These are phyloP conservation scores for Gilbertella persicaria DNA, from an alignment of 371 early-diverging fungal species.

Conservation along the genomic window DNA sequence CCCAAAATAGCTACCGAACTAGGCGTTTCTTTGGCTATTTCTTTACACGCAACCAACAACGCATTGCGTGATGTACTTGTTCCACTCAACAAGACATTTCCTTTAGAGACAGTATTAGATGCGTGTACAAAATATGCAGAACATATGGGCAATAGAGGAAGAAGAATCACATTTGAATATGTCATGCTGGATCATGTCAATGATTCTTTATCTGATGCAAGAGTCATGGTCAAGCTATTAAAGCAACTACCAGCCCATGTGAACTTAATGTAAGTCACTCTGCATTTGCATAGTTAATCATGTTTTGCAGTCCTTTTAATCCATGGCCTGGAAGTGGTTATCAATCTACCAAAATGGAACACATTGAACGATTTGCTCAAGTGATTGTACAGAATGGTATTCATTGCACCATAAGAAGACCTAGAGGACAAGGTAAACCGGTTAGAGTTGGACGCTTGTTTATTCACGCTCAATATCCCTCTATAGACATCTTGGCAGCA, in stretches of 20 bases:
- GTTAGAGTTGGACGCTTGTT: too few relatives aligned
- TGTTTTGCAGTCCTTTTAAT: slow-evolving; percentile 64
- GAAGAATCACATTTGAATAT: slow-evolving; percentile 81
- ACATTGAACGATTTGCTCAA: slow-evolving; percentile 54
- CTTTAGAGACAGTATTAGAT: slow-evolving; percentile 66
- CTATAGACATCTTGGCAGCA: slow-evolving; percentile 72
- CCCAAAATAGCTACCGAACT: slow-evolving; percentile 74
- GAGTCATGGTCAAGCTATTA: slow-evolving; percentile 61
- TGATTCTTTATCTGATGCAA: slow-evolving; percentile 72
- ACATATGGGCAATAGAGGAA: slow-evolving; percentile 45
- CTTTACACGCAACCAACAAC: slow-evolving; percentile 87
- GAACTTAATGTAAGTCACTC: slow-evolving; percentile 70
- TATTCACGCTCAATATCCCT: slow-evolving; percentile 11
- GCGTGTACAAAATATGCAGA: slow-evolving; percentile 70
- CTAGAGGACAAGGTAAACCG: slow-evolving; percentile 62
- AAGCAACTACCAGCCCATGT: slow-evolving; percentile 76
- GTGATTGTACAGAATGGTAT: slow-evolving; percentile 48
- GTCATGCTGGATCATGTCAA: slow-evolving; percentile 86
- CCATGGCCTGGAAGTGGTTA: slow-evolving; percentile 79
- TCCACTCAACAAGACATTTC: slow-evolving; percentile 86
- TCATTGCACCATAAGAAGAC: slow-evolving; percentile 57
- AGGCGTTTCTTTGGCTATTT: slow-evolving; percentile 83
- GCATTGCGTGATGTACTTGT: slow-evolving; percentile 78
- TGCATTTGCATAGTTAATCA: neutral
- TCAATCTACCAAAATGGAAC: slow-evolving; percentile 50